Percentiles rank a stretch among this genome's conserved stretches.
Conservation (phyloP, 768 basidiomycete species). For the Tulasnella sp. region DNA sequence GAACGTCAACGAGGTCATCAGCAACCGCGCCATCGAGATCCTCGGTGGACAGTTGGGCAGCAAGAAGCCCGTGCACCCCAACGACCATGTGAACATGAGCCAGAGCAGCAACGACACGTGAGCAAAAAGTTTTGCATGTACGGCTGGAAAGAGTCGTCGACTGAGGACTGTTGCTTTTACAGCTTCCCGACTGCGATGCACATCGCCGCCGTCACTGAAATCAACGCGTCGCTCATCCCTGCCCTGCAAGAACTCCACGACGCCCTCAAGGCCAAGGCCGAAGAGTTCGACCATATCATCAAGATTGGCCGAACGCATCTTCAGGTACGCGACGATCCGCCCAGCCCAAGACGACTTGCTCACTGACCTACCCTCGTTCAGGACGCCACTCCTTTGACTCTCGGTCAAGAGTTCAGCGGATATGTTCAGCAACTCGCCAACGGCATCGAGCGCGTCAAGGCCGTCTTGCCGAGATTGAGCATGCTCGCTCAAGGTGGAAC, state of each 20-base stretch:
- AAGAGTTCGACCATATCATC: slow-evolving; percentile 84
- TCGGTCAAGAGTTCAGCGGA: slow-evolving; percentile 98
- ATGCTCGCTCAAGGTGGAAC: slow-evolving; percentile 96
- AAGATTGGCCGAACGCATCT: slow-evolving; percentile 98
- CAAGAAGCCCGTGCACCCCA: slow-evolving; percentile 97
- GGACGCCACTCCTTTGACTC: slow-evolving; percentile 96
- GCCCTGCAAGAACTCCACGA: slow-evolving; percentile 79
- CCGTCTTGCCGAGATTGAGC: slow-evolving; percentile 77
- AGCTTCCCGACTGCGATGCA: slow-evolving; percentile 99
- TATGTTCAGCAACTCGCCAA: slow-evolving; percentile 94
- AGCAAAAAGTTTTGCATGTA: slow-evolving; percentile 37
- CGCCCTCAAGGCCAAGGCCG: slow-evolving; percentile 77
- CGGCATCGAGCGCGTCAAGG: slow-evolving; percentile 80
- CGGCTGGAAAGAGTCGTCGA: background rate
- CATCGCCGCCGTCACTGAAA: slow-evolving; percentile 88
- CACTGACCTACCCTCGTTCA: slow-evolving; percentile 38
- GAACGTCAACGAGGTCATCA: slow-evolving; percentile 99
- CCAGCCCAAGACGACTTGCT: background rate
- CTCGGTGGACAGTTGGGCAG: slow-evolving; percentile 93
- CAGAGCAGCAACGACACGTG: slow-evolving; percentile 99
- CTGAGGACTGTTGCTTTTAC: slow-evolving; percentile 2
- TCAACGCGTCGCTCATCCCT: slow-evolving; percentile 73
- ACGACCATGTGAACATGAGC: slow-evolving; percentile 99
- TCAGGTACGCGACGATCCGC: slow-evolving; percentile 47
- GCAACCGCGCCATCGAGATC: slow-evolving; percentile 95